Evolutionary conservation across 306 rosid species (phyloP).

Genomic region (Trifolium subterraneum): DNA sequence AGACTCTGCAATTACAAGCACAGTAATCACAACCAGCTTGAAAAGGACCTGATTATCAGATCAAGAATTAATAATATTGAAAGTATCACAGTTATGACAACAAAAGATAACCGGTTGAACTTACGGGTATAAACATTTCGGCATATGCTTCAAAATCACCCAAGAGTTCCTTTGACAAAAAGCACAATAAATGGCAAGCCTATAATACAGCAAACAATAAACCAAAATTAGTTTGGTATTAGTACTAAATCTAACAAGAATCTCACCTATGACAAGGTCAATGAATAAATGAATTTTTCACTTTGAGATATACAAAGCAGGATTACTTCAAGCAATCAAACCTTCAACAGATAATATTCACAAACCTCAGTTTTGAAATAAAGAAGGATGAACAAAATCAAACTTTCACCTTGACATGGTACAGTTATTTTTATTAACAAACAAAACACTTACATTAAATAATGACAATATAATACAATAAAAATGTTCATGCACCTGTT

Average conservation of each 20-base stretch:
- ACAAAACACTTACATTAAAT: neutral
- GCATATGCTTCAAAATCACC: constrained; percentile 98
- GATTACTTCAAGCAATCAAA: constrained; percentile 18
- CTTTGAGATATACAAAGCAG: constrained; percentile 28
- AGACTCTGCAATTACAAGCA: constrained; percentile 99
- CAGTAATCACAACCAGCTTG: constrained; percentile 99
- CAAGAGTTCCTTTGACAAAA: constrained; percentile 95
- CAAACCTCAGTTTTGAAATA: constrained; percentile 7
- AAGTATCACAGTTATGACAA: constrained; percentile 39
- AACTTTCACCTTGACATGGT: constrained; percentile 18
- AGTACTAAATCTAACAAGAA: constrained; percentile 28
- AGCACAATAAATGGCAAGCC: constrained; percentile 95
- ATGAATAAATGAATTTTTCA: constrained; percentile 26
- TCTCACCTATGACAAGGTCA: constrained; percentile 33
- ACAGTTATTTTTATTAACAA: constrained; percentile 6
- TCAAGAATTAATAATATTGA: constrained; percentile 45
- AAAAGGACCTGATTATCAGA: constrained; percentile 87
- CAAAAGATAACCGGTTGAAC: constrained; percentile 48
- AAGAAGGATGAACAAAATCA: constrained; percentile 7
- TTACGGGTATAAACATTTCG: constrained; percentile 90
- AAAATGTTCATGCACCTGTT: constrained; percentile 68
- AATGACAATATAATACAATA: constrained; percentile 31
- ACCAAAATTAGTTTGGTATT: constrained; percentile 17
- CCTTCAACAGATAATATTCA: constrained; percentile 33
- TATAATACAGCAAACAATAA: constrained; percentile 46